Conservation (phyloP, 768 basidiomycete species). For the Tylopilus sp. region DNA sequence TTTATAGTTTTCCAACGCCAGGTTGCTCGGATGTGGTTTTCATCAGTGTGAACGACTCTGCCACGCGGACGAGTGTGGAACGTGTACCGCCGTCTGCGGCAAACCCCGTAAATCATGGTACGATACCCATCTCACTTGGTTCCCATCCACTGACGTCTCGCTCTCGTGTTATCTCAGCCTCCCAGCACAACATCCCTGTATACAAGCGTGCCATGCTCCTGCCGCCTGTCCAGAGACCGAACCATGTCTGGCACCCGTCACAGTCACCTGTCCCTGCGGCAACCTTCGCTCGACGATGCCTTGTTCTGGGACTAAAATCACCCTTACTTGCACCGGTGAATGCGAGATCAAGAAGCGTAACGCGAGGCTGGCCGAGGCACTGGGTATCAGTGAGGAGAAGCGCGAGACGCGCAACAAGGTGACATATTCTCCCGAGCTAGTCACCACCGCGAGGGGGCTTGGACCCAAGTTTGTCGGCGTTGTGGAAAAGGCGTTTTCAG, state of each 20-base stretch:
- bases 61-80: conserved; percentile 79
- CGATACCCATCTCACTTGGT: conserved; percentile 17
- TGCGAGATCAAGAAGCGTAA: conserved; percentile 86
- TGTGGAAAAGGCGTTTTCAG: conserved; percentile 80
- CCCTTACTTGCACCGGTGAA: conserved; percentile 75
- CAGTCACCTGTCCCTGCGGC: conserved; percentile 78
- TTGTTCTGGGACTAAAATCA: conserved; percentile 53
- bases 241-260: conserved; percentile 68
- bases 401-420: conserved; percentile 39
- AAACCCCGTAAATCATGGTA: conserved; percentile 86
- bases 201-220: conserved; percentile 82
- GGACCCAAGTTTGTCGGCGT: conserved; percentile 60
- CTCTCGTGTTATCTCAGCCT: conserved; percentile 46
- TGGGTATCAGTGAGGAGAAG: conserved; percentile 70
- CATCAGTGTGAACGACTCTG: conserved; percentile 84
- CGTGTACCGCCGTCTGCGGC: conserved; percentile 74
- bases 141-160: background rate
- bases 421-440: conserved; percentile 61
- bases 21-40: conserved; percentile 78
- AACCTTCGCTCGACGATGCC: conserved; percentile 68
- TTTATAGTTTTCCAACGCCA: conserved; percentile 20
- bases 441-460: conserved; percentile 48
- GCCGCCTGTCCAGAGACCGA: conserved; percentile 76
- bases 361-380: conserved; percentile 81
- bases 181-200: conserved; percentile 73